Percentiles rank a stretch among this genome's conserved stretches.
Evolutionary conservation across 2,329 filamentous ascomycete genomes (phyloP).

Genomic region (Diplodia scrobiculata): DNA sequence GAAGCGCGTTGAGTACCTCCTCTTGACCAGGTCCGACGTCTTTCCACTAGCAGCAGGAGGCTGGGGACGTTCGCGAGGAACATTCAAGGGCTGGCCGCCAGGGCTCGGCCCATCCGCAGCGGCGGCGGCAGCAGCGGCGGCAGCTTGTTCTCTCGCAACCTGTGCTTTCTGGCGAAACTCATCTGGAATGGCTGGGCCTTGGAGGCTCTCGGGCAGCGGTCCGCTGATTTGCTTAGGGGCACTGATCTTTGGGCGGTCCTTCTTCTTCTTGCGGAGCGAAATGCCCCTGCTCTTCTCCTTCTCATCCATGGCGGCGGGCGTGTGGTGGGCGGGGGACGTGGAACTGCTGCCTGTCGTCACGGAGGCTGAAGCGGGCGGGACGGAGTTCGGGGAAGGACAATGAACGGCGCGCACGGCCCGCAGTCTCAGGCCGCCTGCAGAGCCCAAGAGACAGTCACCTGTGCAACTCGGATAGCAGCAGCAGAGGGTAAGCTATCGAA

Average conservation of each 20-base stretch:
- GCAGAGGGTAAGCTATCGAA: no score
- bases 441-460: neutral
- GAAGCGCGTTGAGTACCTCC: conserved; percentile 90
- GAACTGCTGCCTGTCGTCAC: conserved; percentile 6
- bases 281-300: conserved; percentile 57
- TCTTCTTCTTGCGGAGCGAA: conserved; percentile 65
- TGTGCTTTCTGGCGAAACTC: conserved; percentile 17
- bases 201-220: conserved; percentile 37
- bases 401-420: conserved; percentile 15
- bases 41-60: conserved; percentile 49
- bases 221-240: conserved; percentile 59
- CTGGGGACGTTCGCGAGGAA: conserved; percentile 47
- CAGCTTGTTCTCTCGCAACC: neutral
- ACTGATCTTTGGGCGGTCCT: conserved; percentile 59
- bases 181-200: conserved; percentile 28
- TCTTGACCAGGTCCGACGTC: conserved; percentile 83
- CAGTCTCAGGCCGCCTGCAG: conserved; percentile 1
- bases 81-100: conserved; percentile 34
- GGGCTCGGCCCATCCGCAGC: conserved; percentile 28
- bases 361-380: conserved; percentile 26
- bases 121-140: neutral
- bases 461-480: neutral
- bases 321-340: neutral
- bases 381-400: conserved; percentile 25
- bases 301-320: conserved; percentile 30